Evolutionary conservation across 2,329 filamentous ascomycete genomes (phyloP).

Genomic region (Arthroderma sp.): DNA sequence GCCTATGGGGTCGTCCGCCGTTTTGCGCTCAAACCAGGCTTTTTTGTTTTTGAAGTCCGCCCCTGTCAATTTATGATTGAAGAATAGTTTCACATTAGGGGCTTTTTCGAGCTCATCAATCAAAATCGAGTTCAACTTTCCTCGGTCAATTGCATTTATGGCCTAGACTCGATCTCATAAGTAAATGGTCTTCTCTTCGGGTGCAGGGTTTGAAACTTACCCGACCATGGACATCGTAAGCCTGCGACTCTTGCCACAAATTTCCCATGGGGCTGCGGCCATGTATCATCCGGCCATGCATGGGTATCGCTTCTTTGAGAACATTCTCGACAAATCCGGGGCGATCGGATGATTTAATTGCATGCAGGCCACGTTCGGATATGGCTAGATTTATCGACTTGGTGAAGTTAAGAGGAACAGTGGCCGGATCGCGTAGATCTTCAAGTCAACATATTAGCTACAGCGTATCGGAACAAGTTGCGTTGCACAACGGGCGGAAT

Average conservation of each 20-base stretch:
- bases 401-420: conserved; percentile 81
- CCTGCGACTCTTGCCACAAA: conserved; percentile 65
- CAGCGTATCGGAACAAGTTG: no score
- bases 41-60: conserved; percentile 67
- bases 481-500: no score
- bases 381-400: conserved; percentile 97
- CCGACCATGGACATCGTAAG: conserved; percentile 78
- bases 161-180: conserved; percentile 37
- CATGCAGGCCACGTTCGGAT: conserved; percentile 85
- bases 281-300: conserved; percentile 96
- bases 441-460: conserved; percentile 1
- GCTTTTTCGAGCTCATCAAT: conserved; percentile 71
- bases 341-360: conserved; percentile 58
- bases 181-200: neutral
- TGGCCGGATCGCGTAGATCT: conserved; percentile 80
- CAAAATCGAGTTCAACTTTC: conserved; percentile 66
- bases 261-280: conserved; percentile 50
- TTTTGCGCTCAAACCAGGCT: conserved; percentile 69
- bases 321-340: conserved; percentile 59
- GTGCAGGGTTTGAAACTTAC: conserved; percentile 36
- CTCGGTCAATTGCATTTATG: conserved; percentile 76
- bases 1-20: conserved; percentile 19
- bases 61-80: conserved; percentile 84
- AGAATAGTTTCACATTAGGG: conserved; percentile 82
- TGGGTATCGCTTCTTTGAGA: conserved; percentile 68